Conservation (phyloP, 139 green algal species). For the Asterochloris erici region DNA sequence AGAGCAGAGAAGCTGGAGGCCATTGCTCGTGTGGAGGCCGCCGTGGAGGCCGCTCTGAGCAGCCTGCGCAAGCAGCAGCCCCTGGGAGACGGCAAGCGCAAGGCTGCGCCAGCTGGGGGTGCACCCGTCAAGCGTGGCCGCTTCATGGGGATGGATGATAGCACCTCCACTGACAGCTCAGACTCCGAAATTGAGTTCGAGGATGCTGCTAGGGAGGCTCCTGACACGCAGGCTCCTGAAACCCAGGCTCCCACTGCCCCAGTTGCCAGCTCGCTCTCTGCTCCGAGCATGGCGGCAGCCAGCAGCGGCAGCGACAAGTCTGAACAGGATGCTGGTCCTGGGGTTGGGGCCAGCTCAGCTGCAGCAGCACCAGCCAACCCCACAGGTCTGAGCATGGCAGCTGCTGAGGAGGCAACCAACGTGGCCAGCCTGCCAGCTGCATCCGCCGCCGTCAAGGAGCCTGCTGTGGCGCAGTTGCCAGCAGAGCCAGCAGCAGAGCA, state of each 20-base stretch:
- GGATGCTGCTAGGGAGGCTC: background rate
- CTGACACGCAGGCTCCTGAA: too few relatives aligned
- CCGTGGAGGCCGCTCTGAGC: conserved; percentile 1
- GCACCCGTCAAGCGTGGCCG: background rate
- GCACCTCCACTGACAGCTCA: conserved; percentile 3
- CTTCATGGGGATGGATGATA: conserved; percentile 8
- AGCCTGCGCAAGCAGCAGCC: background rate
- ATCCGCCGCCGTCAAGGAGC: background rate
- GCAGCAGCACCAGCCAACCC: background rate
- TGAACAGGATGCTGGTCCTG: conserved; percentile 7
- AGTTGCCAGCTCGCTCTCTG: too few relatives aligned
- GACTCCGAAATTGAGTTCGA: conserved; percentile 7
- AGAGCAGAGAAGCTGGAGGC: conserved; percentile 34
- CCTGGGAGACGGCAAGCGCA: background rate
- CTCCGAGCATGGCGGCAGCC: background rate
- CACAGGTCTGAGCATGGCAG: conserved; percentile 1
- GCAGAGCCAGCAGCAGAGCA: background rate
- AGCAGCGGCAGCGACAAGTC: conserved; percentile 6
- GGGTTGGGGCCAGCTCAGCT: background rate
- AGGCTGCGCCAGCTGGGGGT: background rate
- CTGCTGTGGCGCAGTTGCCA: background rate
- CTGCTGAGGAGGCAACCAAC: background rate
- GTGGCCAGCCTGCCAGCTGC: background rate
- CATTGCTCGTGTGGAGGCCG: conserved; percentile 31
- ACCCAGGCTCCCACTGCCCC: too few relatives aligned